Evolutionary conservation across 2,329 filamentous ascomycete species (phyloP), one percentile per base, ranked within the genome.

Genomic region (Trichoderma sp.): DNA sequence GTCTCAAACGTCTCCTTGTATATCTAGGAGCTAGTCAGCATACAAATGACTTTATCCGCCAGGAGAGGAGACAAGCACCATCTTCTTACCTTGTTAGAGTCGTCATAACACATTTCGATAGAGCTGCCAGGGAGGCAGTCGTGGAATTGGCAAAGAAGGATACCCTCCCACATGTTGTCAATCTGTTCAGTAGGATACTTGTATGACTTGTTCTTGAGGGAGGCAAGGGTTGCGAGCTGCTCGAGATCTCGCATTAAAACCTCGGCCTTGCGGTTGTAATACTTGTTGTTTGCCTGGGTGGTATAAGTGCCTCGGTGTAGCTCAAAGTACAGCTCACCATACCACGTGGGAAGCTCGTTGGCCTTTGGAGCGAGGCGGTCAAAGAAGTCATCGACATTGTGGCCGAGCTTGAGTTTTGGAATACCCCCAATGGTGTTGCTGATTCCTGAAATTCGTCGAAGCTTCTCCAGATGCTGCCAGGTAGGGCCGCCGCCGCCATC

Each of bases 21-120:
- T 7, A 97, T 85, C 85, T 90, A 64, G 18, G 13, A 11, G 28
- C 6, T 24, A 1, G 43, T 69, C 13, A 67, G 61, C 18, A 59
- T 51, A 10, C n/a, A 21, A 30, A 18, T 6, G 21, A 30, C n/a
- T 24, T 37, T 32, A 46, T n/a, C 18, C 13, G 21, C 18, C 3
- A 16, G 10, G 8, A n/a, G 8, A 10, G 10, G 16, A 43, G 54
- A 13, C 26, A 26, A 43, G 55, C 5, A 7, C 13, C 1, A 14
- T 14, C 13, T 18, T 43, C 81, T 77, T 79, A 88, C 87, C 81
- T 94, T 87, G 77, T 97, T 91, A 3, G 94, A 97, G 77, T 99
- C 96, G 78, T 97, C 93, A 75, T 98, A 98, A 79, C 94, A 97
- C 94, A 98, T 97, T 79, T 96, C 94, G 74, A 99, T 98, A 39